phyloP scores from a whole-genome alignment of 352 stramenopile species.

The Phytophthora niederhauseri region DNA sequence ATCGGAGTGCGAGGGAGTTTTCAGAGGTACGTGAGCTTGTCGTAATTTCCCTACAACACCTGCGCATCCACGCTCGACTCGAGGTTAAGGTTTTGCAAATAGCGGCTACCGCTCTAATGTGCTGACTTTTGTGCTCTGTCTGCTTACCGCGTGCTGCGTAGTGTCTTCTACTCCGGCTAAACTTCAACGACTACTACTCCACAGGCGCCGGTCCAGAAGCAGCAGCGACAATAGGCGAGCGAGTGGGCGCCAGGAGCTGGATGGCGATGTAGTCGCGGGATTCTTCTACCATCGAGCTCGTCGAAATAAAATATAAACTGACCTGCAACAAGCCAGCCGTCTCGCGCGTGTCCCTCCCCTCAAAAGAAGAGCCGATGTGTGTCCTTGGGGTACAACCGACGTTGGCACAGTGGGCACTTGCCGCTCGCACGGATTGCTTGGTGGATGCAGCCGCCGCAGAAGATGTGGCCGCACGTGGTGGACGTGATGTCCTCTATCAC shows the following conservation, averaged over 20 bases:
- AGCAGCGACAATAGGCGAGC: constrained; percentile 12
- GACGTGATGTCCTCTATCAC: constrained; percentile 82
- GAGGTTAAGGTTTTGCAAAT: constrained; percentile 21
- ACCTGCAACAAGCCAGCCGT: constrained; percentile 13
- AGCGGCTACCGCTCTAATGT: constrained; percentile 30
- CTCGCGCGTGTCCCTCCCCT: constrained; percentile 15
- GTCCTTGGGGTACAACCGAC: constrained; percentile 61
- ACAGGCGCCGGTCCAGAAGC: constrained; percentile 12
- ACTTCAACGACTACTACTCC: constrained; percentile 62
- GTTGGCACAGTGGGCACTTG: constrained; percentile 82
- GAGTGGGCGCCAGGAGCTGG: constrained; percentile 5
- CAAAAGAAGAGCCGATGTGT: constrained; percentile 86
- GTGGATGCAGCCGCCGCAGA: constrained; percentile 76
- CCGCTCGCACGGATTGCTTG: constrained; percentile 66
- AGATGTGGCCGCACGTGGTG: constrained; percentile 82
- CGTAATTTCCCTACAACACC: neutral
- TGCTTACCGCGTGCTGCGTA: constrained; percentile 32
- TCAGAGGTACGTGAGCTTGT: constrained; percentile 42
- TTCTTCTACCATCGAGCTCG: constrained; percentile 18
- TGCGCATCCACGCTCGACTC: constrained; percentile 17
- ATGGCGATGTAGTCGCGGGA: constrained; percentile 5
- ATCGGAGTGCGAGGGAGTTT: constrained; percentile 45
- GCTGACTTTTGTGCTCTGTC: constrained; percentile 30
- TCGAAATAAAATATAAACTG: constrained; percentile 34
- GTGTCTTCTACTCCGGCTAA: constrained; percentile 62